phyloP scores from a whole-genome alignment of 306 rosid species.

The Sindora glabra region DNA sequence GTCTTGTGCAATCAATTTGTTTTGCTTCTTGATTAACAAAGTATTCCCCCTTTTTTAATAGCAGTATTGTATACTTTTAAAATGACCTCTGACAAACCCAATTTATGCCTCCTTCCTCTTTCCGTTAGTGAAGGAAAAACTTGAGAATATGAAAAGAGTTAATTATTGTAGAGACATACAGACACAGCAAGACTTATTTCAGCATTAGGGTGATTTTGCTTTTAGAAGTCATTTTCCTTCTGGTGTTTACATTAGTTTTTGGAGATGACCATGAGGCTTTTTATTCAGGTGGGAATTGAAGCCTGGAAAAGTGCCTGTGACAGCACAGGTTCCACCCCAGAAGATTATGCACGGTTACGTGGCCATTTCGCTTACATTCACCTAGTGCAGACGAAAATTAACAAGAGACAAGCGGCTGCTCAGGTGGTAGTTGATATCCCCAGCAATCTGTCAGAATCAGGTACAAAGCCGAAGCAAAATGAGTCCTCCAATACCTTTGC shows the following conservation, averaged over 20 bases:
- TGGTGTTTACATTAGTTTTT: neutral
- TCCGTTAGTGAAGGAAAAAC: too few relatives aligned
- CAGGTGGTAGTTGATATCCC: slow-evolving; percentile 80
- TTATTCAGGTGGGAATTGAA: slow-evolving; percentile 74
- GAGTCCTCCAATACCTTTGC: slow-evolving; percentile 43
- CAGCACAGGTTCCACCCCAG: slow-evolving; percentile 72
- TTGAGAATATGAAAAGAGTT: too few relatives aligned
- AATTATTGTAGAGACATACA: neutral
- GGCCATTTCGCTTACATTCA: slow-evolving; percentile 68
- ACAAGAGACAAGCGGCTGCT: slow-evolving; percentile 45
- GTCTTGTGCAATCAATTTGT: neutral
- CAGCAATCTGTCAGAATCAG: slow-evolving; percentile 29
- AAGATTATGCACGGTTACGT: slow-evolving; percentile 69
- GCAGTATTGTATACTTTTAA: neutral
- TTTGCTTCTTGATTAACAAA: neutral
- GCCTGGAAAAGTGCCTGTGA: slow-evolving; percentile 79
- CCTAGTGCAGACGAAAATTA: slow-evolving; percentile 67
- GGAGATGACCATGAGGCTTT: neutral
- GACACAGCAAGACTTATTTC: neutral
- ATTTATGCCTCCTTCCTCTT: neutral
- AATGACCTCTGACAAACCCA: neutral
- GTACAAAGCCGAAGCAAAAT: slow-evolving; percentile 35
- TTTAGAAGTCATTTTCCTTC: neutral
- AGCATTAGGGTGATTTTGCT: neutral
- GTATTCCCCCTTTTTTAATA: neutral